Evolutionary conservation across 1,284 basidiomycete genomes (phyloP).

Genomic region (Tetrapyrgos nigripes): DNA sequence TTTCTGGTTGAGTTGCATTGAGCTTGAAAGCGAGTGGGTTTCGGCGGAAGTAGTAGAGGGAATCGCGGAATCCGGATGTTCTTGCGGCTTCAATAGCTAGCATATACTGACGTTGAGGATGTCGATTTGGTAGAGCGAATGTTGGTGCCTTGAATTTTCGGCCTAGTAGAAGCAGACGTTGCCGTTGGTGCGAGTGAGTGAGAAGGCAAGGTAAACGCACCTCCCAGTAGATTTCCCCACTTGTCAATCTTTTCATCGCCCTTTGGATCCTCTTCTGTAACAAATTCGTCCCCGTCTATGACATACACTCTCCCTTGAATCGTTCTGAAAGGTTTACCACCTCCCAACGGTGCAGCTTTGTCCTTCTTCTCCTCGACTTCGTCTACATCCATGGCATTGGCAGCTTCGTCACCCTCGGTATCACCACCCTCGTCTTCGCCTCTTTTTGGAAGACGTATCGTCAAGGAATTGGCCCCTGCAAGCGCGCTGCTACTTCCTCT

Average conservation of each 20-base stretch:
- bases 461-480: conserved; percentile 36
- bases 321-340: conserved; percentile 72
- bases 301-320: conserved; percentile 80
- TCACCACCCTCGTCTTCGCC: conserved; percentile 49
- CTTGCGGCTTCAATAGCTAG: conserved; percentile 97
- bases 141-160: conserved; percentile 90
- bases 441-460: conserved; percentile 54
- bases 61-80: conserved; percentile 95
- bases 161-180: conserved; percentile 48
- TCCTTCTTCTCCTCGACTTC: conserved; percentile 35
- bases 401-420: conserved; percentile 50
- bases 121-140: conserved; percentile 82
- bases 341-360: conserved; percentile 54
- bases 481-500: conserved; percentile 37
- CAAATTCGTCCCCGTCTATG: conserved; percentile 89
- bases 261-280: conserved; percentile 83
- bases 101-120: conserved; percentile 90
- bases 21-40: conserved; percentile 92
- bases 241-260: conserved; percentile 93
- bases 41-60: conserved; percentile 94
- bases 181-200: conserved; percentile 6
- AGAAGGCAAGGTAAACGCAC: conserved; percentile 49
- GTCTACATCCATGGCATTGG: conserved; percentile 40
- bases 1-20: conserved; percentile 85
- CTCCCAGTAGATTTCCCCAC: conserved; percentile 85